A percentile compares a stretch with the other conserved stretches of the same genome.
phyloP scores from a whole-genome alignment of 257 asterid species.

The Solanum sejunctum region DNA sequence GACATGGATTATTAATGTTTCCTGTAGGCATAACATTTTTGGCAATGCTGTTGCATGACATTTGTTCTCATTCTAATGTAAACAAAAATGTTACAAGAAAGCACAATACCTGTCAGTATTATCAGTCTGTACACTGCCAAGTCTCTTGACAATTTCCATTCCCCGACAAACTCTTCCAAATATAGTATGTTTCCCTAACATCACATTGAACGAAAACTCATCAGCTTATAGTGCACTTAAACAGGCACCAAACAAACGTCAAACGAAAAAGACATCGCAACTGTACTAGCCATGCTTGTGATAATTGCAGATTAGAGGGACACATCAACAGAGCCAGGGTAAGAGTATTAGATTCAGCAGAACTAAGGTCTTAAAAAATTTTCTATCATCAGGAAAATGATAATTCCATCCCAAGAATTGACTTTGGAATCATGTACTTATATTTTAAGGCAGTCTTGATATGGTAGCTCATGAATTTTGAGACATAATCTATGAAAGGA shows the following conservation, averaged over 20 bases:
- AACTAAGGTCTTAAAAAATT: not conserved
- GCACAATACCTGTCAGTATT: constrained; percentile 65
- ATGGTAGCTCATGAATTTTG: not conserved
- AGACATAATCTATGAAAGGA: not conserved
- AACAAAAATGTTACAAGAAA: not conserved
- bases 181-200: constrained; percentile 80
- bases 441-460: not conserved
- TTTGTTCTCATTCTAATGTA: not conserved
- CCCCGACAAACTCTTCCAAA: constrained; percentile 91
- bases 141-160: constrained; percentile 95
- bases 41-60: not conserved
- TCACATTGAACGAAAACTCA: not conserved
- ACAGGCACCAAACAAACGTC: not conserved
- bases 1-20: not conserved
- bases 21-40: not conserved
- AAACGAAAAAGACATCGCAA: not conserved
- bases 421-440: not conserved
- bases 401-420: not conserved
- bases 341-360: not conserved
- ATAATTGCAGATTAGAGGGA: not conserved
- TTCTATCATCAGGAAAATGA: not conserved
- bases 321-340: not conserved
- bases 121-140: constrained; percentile 96
- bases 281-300: not conserved
- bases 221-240: not conserved